These are phyloP conservation scores for Tolypocladium amazonense DNA, from an alignment of 2,329 filamentous ascomycete species.

Conservation along the genomic window DNA sequence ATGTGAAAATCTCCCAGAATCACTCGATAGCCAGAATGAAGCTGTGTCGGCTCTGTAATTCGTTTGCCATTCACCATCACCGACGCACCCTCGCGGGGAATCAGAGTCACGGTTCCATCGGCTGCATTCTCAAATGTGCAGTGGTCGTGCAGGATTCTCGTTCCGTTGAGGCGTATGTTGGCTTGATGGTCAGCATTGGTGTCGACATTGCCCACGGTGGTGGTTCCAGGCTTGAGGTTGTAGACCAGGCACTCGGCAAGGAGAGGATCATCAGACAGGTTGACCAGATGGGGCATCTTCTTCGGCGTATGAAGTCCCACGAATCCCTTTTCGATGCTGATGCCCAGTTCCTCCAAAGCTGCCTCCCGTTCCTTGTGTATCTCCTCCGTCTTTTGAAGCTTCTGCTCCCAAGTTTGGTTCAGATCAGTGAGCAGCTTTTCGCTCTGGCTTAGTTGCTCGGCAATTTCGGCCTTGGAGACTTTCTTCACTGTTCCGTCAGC, in stretches of 20 bases:
- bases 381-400: slow-evolving; percentile 85
- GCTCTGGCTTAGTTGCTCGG: slow-evolving; percentile 89
- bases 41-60: slow-evolving; percentile 71
- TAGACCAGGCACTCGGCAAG: slow-evolving; percentile 95
- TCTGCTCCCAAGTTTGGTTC: slow-evolving; percentile 98
- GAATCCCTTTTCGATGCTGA: slow-evolving; percentile 98
- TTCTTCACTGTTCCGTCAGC: slow-evolving; percentile 82
- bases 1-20: slow-evolving; percentile 98
- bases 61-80: slow-evolving; percentile 97
- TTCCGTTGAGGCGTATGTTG: slow-evolving; percentile 89
- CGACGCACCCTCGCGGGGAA: slow-evolving; percentile 82
- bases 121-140: slow-evolving; percentile 82
- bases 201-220: slow-evolving; percentile 89
- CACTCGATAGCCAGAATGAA: slow-evolving; percentile 87
- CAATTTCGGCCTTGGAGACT: slow-evolving; percentile 96
- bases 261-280: slow-evolving; percentile 87
- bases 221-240: slow-evolving; percentile 91
- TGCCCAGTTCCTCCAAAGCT: slow-evolving; percentile 89
- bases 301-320: slow-evolving; percentile 92
- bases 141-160: slow-evolving; percentile 83
- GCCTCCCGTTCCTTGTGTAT: slow-evolving; percentile 97
- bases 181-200: slow-evolving; percentile 63
- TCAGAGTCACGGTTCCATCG: slow-evolving; percentile 84
- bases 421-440: slow-evolving; percentile 94
- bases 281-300: slow-evolving; percentile 98